phyloP scores from a whole-genome alignment of 2,329 filamentous ascomycete species.

The Cladosporium sp. region DNA sequence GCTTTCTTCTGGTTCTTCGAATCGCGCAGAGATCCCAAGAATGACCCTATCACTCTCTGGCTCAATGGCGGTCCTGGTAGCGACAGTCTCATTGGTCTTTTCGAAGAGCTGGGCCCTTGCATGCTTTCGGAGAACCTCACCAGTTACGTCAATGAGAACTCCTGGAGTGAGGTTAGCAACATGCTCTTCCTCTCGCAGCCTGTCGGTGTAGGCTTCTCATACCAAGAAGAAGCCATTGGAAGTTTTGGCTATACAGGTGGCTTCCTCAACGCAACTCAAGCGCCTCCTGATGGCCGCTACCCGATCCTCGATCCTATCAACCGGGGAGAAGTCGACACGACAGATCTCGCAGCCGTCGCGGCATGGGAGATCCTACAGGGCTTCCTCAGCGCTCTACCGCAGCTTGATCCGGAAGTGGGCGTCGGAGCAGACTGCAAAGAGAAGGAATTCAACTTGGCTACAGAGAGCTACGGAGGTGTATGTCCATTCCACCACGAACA shows the following conservation, averaged over 20 bases:
- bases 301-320: conserved; percentile 51
- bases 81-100: conserved; percentile 56
- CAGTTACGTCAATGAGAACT: conserved; percentile 54
- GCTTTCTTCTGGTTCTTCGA: conserved; percentile 67
- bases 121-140: conserved; percentile 39
- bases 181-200: conserved; percentile 64
- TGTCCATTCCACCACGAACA: not conserved
- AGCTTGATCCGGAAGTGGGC: conserved; percentile 48
- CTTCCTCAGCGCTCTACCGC: conserved; percentile 52
- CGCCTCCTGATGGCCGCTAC: conserved; percentile 45
- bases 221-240: conserved; percentile 44
- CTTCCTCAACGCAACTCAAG: conserved; percentile 47
- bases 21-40: conserved; percentile 54
- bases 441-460: conserved; percentile 59
- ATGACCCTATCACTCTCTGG: conserved; percentile 60
- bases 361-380: conserved; percentile 55
- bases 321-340: conserved; percentile 51
- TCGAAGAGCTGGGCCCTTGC: conserved; percentile 47
- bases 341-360: conserved; percentile 56
- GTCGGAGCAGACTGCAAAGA: conserved; percentile 35
- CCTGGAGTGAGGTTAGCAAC: conserved; percentile 61
- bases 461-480: conserved; percentile 67
- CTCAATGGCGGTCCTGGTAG: conserved; percentile 61
- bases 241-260: conserved; percentile 47
- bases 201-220: conserved; percentile 59